A percentile compares a stretch with the other conserved stretches of the same genome.
phyloP scores from a whole-genome alignment of 257 asterid genomes.

The Solanum gandarillasii region DNA sequence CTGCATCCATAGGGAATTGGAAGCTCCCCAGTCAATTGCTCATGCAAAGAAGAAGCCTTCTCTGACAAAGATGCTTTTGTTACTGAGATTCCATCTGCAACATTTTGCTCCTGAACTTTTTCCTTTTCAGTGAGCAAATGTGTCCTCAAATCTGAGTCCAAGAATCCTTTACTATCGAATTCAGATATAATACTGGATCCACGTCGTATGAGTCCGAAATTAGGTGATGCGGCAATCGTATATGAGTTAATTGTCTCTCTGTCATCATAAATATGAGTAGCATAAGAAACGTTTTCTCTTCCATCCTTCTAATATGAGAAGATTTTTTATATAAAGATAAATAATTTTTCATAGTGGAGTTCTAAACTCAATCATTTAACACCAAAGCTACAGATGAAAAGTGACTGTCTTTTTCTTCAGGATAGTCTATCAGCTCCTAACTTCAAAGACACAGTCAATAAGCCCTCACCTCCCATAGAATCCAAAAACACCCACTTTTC shows the following conservation, averaged over 20 bases:
- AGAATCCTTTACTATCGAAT: constrained; percentile 11
- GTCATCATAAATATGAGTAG: not conserved
- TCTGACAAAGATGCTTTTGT: constrained; percentile 24
- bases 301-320: not conserved
- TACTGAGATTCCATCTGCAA: constrained; percentile 7
- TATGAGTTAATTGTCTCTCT: constrained; percentile 71
- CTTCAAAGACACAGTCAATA: not conserved
- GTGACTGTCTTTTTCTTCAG: not conserved
- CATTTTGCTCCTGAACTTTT: constrained; percentile 15
- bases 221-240: constrained; percentile 81
- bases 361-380: not conserved
- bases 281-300: not conserved
- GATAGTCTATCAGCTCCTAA: not conserved
- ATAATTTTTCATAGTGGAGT: not conserved
- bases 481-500: not conserved
- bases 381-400: not conserved
- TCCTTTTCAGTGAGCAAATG: constrained; percentile 47
- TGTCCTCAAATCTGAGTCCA: constrained; percentile 24
- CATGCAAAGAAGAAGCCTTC: constrained; percentile 18
- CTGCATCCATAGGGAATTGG: constrained; percentile 57
- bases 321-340: not conserved
- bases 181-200: constrained; percentile 25
- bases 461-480: not conserved
- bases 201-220: constrained; percentile 33
- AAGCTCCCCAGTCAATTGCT: constrained; percentile 51